Evolutionary conservation across 192 early-diverging fungal genomes (phyloP).

Genomic region (Oehlia diaphana): DNA sequence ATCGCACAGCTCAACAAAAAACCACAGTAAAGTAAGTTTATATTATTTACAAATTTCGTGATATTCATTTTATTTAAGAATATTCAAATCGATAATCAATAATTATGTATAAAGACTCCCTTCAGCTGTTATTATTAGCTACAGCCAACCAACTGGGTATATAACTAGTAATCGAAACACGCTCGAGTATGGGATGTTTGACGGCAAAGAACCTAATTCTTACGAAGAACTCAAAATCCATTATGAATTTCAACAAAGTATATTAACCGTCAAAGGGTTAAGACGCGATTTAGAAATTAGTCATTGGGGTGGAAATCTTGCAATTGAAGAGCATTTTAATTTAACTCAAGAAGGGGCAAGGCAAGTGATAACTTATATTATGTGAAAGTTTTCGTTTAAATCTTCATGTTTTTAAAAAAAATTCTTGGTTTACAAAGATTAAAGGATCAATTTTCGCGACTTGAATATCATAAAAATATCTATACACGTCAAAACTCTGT

Average conservation of each 20-base stretch:
- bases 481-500: conserved; percentile 51
- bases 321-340: conserved; percentile 80
- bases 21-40: conserved; percentile 74
- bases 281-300: conserved; percentile 78
- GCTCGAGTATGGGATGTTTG: conserved; percentile 77
- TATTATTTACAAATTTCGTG: not conserved
- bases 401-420: not conserved
- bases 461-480: conserved; percentile 57
- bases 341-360: conserved; percentile 74
- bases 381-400: conserved; percentile 16
- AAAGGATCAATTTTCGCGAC: conserved; percentile 68
- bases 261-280: conserved; percentile 59
- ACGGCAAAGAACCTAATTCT: conserved; percentile 41
- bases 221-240: conserved; percentile 55
- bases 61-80: not conserved
- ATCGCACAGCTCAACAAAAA: conserved; percentile 71
- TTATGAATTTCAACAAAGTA: conserved; percentile 61
- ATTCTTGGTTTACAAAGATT: conserved; percentile 37
- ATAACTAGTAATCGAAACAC: conserved; percentile 51
- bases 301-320: conserved; percentile 81
- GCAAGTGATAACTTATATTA: conserved; percentile 47
- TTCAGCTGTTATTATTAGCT: conserved; percentile 40
- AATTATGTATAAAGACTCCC: conserved; percentile 33
- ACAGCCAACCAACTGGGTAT: conserved; percentile 36
- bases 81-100: not conserved